Base-by-base conservation (phyloP, 257 asterid species). In the Solanum bulbocastanum region DNA sequence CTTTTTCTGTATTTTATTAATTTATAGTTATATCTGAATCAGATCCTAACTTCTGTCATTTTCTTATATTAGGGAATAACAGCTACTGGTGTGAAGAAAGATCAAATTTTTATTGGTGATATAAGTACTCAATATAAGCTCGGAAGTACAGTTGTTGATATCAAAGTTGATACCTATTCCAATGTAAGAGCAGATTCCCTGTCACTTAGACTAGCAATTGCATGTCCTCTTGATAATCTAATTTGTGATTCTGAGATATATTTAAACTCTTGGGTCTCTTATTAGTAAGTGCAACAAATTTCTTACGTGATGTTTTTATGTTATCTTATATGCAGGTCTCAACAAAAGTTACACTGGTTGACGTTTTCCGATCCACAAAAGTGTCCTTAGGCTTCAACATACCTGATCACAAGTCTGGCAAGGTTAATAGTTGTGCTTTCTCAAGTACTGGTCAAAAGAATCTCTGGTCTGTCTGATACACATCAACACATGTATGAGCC, bases 381-480 rank as follows among this genome's bases (percentile, higher is more conserved):
- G 92, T 95, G 72, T 94, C 96, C 30, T 84, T 95, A 86, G 92
- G 99, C 92, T 96, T 96, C 94, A 91, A 69, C 71, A 91, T 96
- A 73, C 99, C 99, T 49, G 97, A 95, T 90, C 91, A 95, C 94
- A 96, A 95, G 92, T 94, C 99, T 30, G 94, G 98, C 87, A 96
- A 96, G 99, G 99, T 96, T 23, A 27, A 84, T 62, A 2, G 10
- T 88, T 42, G 78, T 40, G 60, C 35, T 46, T 16, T 44, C 68
- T 46, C 14, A 22, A 75, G 85, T 46, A 27, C 85, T 46, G 10
- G 68, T 46, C 85, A 46, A 81, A 81, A 81, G 68, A 46, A 46
- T 81, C 85, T 81, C 39, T 44, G 27, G 27, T 42, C 36, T 78
- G 68, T 81, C 27, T 81, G 68, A 46, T 81, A 3, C 66, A 46